These are phyloP conservation scores for Penicillium griseofulvum DNA, from an alignment of 2,329 filamentous ascomycete species.

Conservation along the genomic window DNA sequence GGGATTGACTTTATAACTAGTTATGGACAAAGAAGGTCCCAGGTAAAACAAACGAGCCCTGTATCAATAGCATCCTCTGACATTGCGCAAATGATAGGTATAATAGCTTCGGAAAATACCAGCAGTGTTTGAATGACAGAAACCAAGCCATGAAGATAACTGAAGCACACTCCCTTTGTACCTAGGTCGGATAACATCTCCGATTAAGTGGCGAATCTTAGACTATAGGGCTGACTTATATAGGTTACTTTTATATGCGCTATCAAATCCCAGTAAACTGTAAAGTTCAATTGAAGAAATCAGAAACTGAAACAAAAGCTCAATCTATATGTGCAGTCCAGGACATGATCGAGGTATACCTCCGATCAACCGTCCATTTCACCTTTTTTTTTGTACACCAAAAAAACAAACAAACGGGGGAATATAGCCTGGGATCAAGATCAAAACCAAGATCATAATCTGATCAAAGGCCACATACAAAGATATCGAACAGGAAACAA, in stretches of 20 bases:
- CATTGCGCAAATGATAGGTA: too few species aligned
- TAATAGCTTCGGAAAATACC: too few species aligned
- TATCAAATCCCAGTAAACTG: neutral
- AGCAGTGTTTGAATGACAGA: neutral
- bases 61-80: too few species aligned
- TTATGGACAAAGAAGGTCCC: too few species aligned
- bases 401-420: neutral
- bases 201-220: neutral
- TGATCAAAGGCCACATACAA: neutral
- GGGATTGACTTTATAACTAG: too few species aligned
- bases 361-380: neutral
- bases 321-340: conserved; percentile 1
- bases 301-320: neutral
- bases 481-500: conserved; percentile 3
- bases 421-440: neutral
- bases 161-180: neutral
- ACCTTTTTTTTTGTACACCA: neutral
- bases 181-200: neutral
- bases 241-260: neutral
- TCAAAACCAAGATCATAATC: neutral
- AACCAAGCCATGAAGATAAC: neutral
- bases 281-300: neutral
- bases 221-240: too few species aligned
- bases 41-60: too few species aligned
- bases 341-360: neutral